Evolutionary conservation across 306 rosid genomes (phyloP).

Genomic region (Pyrus bretschneideri): DNA sequence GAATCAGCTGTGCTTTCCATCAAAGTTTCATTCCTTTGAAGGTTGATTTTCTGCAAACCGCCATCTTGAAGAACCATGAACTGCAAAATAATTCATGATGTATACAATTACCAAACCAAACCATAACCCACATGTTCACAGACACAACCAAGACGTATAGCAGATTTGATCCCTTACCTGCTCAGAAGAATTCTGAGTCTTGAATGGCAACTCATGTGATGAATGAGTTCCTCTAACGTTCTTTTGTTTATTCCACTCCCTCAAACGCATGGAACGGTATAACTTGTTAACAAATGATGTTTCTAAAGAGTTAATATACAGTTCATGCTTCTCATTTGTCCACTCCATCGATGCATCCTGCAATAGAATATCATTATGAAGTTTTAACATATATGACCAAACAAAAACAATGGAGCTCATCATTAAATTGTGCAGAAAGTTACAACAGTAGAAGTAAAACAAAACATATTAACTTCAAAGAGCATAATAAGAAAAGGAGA

Average conservation of each 20-base stretch:
- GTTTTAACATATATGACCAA: conserved; percentile 16
- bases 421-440: no score
- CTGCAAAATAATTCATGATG: conserved; percentile 33
- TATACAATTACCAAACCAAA: conserved; percentile 2
- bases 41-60: conserved; percentile 43
- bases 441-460: neutral
- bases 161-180: conserved; percentile 35
- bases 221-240: conserved; percentile 18
- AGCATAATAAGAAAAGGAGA: neutral
- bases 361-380: conserved; percentile 6
- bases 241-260: conserved; percentile 27
- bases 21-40: conserved; percentile 38
- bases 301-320: conserved; percentile 66
- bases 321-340: conserved; percentile 75
- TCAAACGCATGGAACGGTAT: conserved; percentile 33
- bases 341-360: conserved; percentile 51
- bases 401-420: neutral
- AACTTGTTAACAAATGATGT: conserved; percentile 70
- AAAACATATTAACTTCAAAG: neutral
- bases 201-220: conserved; percentile 24
- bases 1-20: conserved; percentile 71
- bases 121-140: neutral
- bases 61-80: conserved; percentile 44
- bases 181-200: conserved; percentile 28
- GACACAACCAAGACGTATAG: no score